Evolutionary conservation across 805 yeast species (phyloP), one percentile per base, ranked within the genome.

Genomic region (Cyberlindnera samutprakarnensis): DNA sequence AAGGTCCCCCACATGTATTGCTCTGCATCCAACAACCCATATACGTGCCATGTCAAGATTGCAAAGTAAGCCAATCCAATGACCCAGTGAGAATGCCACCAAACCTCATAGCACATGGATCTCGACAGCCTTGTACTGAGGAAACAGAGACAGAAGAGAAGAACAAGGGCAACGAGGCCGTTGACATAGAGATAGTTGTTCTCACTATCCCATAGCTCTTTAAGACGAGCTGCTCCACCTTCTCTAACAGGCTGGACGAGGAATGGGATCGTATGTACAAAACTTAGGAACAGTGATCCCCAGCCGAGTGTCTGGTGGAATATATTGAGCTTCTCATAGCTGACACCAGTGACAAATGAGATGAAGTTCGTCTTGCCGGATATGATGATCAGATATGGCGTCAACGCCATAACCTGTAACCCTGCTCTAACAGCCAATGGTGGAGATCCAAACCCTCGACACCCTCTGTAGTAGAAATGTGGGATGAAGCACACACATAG

Each of bases 391-490:
- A 72, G 49, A 43, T 70, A 68, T 1, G 79, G 78, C 7, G 68
- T 58, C 27, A 72, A 51, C 0, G 74, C 72, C 20, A 62, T 54
- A 1, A 72, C 63, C 64, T 67, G 63, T 18, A 70, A 38, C 3
- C 78, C 78, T 2, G 77, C 57, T 29, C 79, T 50, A 2, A 69
- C 65, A 0, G 74, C 75, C 22, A 74, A 37, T 8, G 78, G 79
- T n/a, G 78, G 75, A 4, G 75, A 59, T 2, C 79, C 80, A 49
- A 72, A 72, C 0, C 72, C 74, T 5, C 53, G 22, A 46, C 80
- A 74, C 0, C 53, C 70, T 35, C 78, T 53, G 39, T 67, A 68
- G 63, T 68, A 71, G 29, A 61, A 61, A 32, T 65, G 70, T 6
- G 78, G 78, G 49, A 60, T 44, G 21, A 62, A 60, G 14, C 53